Conservation (phyloP, 768 basidiomycete species). For the Kwoniella mangroviensis region DNA sequence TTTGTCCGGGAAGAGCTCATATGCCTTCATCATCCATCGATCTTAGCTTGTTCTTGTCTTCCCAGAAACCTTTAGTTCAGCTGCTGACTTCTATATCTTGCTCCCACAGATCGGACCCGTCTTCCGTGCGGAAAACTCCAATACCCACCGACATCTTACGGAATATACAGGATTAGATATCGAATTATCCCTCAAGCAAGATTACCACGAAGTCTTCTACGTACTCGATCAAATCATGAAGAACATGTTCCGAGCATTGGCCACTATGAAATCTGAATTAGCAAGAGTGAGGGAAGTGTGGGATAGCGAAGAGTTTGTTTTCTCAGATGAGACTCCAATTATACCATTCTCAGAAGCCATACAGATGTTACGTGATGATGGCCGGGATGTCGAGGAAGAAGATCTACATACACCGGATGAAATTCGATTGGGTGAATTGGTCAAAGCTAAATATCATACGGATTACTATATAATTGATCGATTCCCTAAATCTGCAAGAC, state of each 20-base stretch:
- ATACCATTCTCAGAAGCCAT: slow-evolving; percentile 84
- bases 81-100: neutral
- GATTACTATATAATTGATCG: slow-evolving; percentile 99
- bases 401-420: slow-evolving; percentile 96
- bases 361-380: slow-evolving; percentile 71
- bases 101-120: slow-evolving; percentile 62
- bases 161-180: slow-evolving; percentile 97
- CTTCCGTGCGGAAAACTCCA: slow-evolving; percentile 94
- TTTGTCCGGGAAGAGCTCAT: neutral
- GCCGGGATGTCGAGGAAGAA: slow-evolving; percentile 65
- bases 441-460: slow-evolving; percentile 88
- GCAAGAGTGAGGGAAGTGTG: slow-evolving; percentile 77
- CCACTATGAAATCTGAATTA: slow-evolving; percentile 68
- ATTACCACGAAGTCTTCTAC: slow-evolving; percentile 94
- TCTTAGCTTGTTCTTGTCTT: too few relatives aligned
- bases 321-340: slow-evolving; percentile 81
- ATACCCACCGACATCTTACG: slow-evolving; percentile 93
- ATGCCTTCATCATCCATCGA: too few relatives aligned
- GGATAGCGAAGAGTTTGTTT: slow-evolving; percentile 90
- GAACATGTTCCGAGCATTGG: slow-evolving; percentile 67
- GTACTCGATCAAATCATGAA: slow-evolving; percentile 81
- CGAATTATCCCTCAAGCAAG: slow-evolving; percentile 94
- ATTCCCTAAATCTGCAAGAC: slow-evolving; percentile 89
- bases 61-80: neutral
- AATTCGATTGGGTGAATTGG: slow-evolving; percentile 81